A percentile compares a stretch with the other conserved stretches of the same genome.
Conservation (phyloP, 169 alveolate species). For the Plasmodium coatneyi region DNA sequence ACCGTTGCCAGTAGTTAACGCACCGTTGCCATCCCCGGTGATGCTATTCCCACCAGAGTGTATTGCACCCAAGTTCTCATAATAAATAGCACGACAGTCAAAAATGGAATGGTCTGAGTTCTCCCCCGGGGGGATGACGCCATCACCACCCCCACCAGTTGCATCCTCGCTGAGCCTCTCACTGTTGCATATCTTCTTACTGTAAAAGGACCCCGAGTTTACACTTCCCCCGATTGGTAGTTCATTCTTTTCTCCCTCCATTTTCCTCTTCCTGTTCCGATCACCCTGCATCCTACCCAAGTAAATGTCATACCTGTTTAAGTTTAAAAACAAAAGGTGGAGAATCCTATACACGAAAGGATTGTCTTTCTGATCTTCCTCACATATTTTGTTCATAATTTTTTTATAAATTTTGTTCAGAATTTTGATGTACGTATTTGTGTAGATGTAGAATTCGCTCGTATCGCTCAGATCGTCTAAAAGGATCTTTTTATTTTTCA, state of each 20-base stretch:
- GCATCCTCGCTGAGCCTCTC: background rate
- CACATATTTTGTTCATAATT: constrained; percentile 46
- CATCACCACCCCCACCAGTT: background rate
- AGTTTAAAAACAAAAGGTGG: constrained; percentile 13
- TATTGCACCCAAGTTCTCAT: background rate
- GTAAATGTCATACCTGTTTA: constrained; percentile 26
- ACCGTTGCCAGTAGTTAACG: no score
- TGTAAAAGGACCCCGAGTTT: background rate
- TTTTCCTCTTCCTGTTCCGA: constrained; percentile 43
- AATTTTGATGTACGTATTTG: constrained; percentile 45
- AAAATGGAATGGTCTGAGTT: constrained; percentile 20
- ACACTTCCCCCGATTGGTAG: no score
- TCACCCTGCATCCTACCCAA: constrained; percentile 27
- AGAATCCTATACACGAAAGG: constrained; percentile 40
- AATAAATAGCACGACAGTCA: constrained; percentile 15
- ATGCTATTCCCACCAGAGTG: background rate
- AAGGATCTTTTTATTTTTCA: constrained; percentile 39
- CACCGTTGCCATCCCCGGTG: background rate
- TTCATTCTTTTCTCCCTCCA: background rate
- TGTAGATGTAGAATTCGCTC: constrained; percentile 29
- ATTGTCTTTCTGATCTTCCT: constrained; percentile 34
- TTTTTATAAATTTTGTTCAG: constrained; percentile 60
- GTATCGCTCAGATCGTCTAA: constrained; percentile 15
- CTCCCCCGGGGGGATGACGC: background rate
- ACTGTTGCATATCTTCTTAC: constrained; percentile 20